phyloP scores from a whole-genome alignment of 805 yeast genomes.

The Henningerozyma blattae region DNA sequence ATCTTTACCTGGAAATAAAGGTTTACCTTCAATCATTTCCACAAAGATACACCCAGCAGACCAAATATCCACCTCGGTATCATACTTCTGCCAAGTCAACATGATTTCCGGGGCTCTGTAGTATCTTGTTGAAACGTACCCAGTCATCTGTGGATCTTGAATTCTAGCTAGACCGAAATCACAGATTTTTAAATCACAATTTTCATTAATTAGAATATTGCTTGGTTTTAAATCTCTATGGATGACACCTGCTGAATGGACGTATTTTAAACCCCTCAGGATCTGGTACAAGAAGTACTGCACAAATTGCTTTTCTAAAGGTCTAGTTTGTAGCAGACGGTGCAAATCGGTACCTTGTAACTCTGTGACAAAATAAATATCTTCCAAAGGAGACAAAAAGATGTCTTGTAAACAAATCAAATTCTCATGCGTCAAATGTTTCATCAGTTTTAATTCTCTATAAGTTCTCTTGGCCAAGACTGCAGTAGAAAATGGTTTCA shows the following conservation, averaged over 20 bases:
- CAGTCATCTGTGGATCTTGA: conserved; percentile 99
- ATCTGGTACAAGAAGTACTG: conserved; percentile 96
- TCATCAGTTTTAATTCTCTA: conserved; percentile 84
- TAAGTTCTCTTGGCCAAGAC: conserved; percentile 94
- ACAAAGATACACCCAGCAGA: conserved; percentile 95
- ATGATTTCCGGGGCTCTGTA: conserved; percentile 97
- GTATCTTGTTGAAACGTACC: conserved; percentile 90
- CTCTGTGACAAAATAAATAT: conserved; percentile 92
- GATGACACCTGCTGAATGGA: conserved; percentile 85
- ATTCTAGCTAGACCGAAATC: conserved; percentile 93
- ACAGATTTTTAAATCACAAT: conserved; percentile 83
- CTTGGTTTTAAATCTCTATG: conserved; percentile 83
- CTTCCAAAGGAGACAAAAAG: conserved; percentile 88
- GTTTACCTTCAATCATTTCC: conserved; percentile 95
- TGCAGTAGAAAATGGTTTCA: conserved; percentile 94
- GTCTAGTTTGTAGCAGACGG: conserved; percentile 80
- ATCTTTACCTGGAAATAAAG: conserved; percentile 94
- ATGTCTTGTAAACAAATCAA: conserved; percentile 87
- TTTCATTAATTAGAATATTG: conserved; percentile 75
- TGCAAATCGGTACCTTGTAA: conserved; percentile 95
- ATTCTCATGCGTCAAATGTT: conserved; percentile 90
- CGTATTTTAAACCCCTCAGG: conserved; percentile 76
- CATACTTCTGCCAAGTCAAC: conserved; percentile 98
- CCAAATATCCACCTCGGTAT: conserved; percentile 96
- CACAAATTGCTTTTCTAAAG: conserved; percentile 90